Conservation (phyloP, 345 rosid genomes). For the Boechera retrofracta region DNA sequence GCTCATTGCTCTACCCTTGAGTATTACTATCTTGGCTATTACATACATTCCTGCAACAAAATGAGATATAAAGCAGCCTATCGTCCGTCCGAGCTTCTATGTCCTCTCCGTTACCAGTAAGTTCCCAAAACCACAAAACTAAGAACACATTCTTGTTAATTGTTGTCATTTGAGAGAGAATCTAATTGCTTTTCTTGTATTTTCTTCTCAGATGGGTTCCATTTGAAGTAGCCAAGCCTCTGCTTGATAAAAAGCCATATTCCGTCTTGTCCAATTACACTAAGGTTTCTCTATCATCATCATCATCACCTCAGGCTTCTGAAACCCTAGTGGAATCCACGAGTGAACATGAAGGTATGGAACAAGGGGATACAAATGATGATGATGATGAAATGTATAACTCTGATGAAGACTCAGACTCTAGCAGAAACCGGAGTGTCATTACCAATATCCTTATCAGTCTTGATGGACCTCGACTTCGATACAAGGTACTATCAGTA, state of each 20-base stretch:
- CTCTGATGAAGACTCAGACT: conserved; percentile 57
- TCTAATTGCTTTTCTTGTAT: conserved; percentile 6
- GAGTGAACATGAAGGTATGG: conserved; percentile 45
- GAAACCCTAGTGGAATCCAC: conserved; percentile 46
- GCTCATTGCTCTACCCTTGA: conserved; percentile 72
- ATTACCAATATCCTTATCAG: conserved; percentile 59
- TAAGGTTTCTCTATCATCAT: conserved; percentile 44
- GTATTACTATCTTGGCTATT: conserved; percentile 95
- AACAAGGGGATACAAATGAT: conserved; percentile 42
- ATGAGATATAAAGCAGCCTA: conserved; percentile 98
- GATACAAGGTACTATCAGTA: conserved; percentile 63
- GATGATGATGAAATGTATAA: conserved; percentile 52
- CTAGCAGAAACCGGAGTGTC: conserved; percentile 45
- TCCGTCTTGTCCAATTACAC: conserved; percentile 64
- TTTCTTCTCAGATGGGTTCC: conserved; percentile 83
- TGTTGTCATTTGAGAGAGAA: conserved; percentile 5
- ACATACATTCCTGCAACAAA: conserved; percentile 92
- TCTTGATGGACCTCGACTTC: conserved; percentile 51
- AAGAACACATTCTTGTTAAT: neutral
- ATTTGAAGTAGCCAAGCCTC: conserved; percentile 65
- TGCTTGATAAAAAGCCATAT: conserved; percentile 74
- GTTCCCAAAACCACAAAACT: conserved; percentile 36
- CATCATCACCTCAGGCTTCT: conserved; percentile 45
- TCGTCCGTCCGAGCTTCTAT: conserved; percentile 88
- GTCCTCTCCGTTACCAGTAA: conserved; percentile 89